These are phyloP conservation scores for Saccharomyces uvarum DNA, from an alignment of 1,139 yeast genomes.

Conservation along the genomic window DNA sequence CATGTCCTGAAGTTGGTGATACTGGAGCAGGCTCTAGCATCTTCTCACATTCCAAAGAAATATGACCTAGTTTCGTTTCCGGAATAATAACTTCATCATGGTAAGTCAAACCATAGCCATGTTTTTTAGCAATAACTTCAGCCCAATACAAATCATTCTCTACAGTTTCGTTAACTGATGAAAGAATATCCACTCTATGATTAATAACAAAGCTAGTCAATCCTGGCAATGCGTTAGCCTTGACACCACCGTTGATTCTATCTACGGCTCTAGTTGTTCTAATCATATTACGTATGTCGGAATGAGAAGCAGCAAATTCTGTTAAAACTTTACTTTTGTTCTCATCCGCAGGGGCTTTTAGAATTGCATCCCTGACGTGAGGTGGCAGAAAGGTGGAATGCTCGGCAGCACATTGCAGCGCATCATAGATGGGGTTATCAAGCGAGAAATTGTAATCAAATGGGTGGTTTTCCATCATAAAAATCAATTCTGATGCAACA, in stretches of 20 bases:
- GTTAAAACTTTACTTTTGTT: constrained; percentile 13
- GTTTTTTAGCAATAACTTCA: constrained; percentile 38
- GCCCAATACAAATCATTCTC: constrained; percentile 38
- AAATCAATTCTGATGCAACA: constrained; percentile 47
- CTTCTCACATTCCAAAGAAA: constrained; percentile 36
- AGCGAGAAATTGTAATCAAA: constrained; percentile 39
- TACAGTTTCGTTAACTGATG: constrained; percentile 38
- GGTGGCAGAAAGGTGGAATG: constrained; percentile 27
- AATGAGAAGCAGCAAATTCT: constrained; percentile 26
- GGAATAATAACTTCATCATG: constrained; percentile 22
- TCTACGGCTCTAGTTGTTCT: constrained; percentile 58
- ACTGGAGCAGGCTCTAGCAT: constrained; percentile 48
- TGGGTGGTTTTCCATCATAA: constrained; percentile 44
- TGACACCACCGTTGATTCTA: constrained; percentile 53
- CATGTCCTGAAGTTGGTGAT: constrained; percentile 40
- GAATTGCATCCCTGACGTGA: constrained; percentile 17
- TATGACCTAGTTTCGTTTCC: constrained; percentile 27
- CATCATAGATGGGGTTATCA: constrained; percentile 43
- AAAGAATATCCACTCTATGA: constrained; percentile 48
- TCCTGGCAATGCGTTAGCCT: constrained; percentile 70
- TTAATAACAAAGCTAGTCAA: constrained; percentile 46
- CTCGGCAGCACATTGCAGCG: constrained; percentile 41
- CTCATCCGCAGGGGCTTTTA: constrained; percentile 18
- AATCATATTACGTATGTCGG: constrained; percentile 36
- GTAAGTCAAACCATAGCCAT: constrained; percentile 39